Evolutionary conservation across 1,139 yeast species (phyloP).

Genomic region (Taphrina populina): DNA sequence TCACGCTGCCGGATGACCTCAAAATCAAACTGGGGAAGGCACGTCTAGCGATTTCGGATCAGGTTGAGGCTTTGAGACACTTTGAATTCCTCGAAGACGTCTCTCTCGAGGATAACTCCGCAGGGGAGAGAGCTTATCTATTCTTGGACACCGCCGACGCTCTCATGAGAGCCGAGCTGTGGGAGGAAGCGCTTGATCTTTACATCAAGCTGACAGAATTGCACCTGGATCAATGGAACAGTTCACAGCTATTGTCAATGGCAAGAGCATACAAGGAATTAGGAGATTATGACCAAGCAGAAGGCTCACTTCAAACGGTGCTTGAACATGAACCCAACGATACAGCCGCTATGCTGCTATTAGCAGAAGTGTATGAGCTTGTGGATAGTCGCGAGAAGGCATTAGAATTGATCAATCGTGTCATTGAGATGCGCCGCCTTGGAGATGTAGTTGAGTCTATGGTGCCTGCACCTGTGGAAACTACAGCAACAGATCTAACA

Average conservation of each 20-base stretch:
- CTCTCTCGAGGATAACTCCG: constrained; percentile 56
- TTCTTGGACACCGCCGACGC: constrained; percentile 74
- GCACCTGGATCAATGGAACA: constrained; percentile 47
- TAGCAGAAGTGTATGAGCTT: constrained; percentile 74
- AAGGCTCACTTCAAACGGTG: constrained; percentile 59
- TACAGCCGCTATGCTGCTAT: constrained; percentile 68
- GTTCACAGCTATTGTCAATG: constrained; percentile 57
- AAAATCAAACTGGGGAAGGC: constrained; percentile 74
- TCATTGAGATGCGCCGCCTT: constrained; percentile 34
- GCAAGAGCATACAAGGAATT: constrained; percentile 78
- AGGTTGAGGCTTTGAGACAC: constrained; percentile 66
- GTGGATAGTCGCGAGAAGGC: constrained; percentile 68
- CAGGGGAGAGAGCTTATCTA: constrained; percentile 51
- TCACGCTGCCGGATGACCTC: constrained; percentile 75
- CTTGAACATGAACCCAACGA: constrained; percentile 60
- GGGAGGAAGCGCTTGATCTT: constrained; percentile 68
- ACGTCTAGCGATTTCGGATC: constrained; percentile 63
- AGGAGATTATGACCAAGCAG: constrained; percentile 70
- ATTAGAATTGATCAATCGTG: constrained; percentile 57
- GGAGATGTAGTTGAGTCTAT: constrained; percentile 31
- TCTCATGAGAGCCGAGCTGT: constrained; percentile 65
- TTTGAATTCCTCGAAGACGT: constrained; percentile 39
- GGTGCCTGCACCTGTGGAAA: no score
- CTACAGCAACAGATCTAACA: constrained; percentile 2
- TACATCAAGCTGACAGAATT: constrained; percentile 54